A percentile compares a stretch with the other conserved stretches of the same genome.
These are phyloP conservation scores for Penicillium turbatum DNA, from an alignment of 495 filamentous ascomycete species.

Conservation along the genomic window DNA sequence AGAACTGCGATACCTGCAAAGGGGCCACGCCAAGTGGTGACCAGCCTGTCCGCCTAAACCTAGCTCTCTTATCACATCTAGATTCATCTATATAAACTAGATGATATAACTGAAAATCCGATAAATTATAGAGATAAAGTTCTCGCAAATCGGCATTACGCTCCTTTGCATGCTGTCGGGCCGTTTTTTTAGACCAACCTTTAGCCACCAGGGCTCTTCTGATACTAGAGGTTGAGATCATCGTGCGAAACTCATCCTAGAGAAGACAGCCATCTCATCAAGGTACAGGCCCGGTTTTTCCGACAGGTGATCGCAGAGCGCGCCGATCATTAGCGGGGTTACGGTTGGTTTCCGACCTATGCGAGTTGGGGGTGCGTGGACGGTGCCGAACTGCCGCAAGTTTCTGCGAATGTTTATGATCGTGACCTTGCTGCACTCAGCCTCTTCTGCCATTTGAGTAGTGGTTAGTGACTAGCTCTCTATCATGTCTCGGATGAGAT, in stretches of 20 bases:
- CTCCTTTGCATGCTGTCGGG: too few relatives aligned
- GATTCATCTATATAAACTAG: neutral
- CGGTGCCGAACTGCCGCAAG: neutral
- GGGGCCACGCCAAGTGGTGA: neutral
- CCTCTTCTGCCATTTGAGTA: conserved; percentile 7
- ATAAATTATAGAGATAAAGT: neutral
- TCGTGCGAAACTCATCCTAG: too few relatives aligned
- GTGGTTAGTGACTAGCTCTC: conserved; percentile 11
- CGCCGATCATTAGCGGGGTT: neutral
- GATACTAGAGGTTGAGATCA: too few relatives aligned
- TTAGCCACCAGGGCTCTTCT: too few relatives aligned
- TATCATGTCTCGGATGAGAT: conserved; percentile 6
- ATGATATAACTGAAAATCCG: neutral
- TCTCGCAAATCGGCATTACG: neutral
- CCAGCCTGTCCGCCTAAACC: neutral
- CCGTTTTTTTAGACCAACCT: too few relatives aligned
- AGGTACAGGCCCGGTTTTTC: neutral
- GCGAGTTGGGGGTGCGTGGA: neutral
- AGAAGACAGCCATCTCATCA: neutral
- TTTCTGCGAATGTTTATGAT: neutral
- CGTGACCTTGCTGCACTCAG: conserved; percentile 6
- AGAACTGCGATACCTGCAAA: neutral
- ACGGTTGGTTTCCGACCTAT: too few relatives aligned
- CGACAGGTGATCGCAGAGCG: neutral
- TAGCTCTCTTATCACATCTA: neutral